A percentile compares a stretch with the other conserved stretches of the same genome.
Evolutionary conservation across 176 grass and related monocot species (phyloP).

Genomic region (Alloteropsis semialata): DNA sequence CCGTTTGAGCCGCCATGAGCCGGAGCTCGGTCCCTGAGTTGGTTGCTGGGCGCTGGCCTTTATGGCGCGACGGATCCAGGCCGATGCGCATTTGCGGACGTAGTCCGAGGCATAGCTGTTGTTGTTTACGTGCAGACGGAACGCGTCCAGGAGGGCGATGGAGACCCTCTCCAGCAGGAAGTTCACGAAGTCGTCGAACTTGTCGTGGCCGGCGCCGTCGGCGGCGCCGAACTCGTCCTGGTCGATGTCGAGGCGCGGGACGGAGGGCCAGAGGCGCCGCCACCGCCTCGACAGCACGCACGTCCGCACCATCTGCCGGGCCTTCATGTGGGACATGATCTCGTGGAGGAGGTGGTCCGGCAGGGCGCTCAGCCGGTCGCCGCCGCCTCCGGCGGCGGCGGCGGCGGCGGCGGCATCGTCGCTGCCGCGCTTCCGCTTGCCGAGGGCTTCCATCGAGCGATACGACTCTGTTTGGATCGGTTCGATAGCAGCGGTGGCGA

Average conservation of each 20-base stretch:
- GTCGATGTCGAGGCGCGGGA: background rate
- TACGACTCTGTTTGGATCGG: background rate
- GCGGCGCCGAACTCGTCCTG: background rate
- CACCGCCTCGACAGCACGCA: background rate
- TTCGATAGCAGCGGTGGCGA: background rate
- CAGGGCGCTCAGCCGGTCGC: conserved; percentile 5
- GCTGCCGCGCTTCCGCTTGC: background rate
- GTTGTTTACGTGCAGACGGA: background rate
- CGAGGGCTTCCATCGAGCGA: background rate
- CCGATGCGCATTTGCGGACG: background rate
- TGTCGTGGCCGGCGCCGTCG: background rate
- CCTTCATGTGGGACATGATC: conserved; percentile 1
- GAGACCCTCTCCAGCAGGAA: background rate
- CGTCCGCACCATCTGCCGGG: background rate
- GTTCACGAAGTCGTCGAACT: background rate
- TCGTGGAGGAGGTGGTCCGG: conserved; percentile 12
- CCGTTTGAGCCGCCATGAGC: background rate
- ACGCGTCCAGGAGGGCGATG: background rate
- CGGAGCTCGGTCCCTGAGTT: background rate
- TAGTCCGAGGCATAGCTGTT: rapidly evolving
- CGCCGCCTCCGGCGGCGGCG: background rate
- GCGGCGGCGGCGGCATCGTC: background rate
- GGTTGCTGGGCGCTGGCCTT: background rate
- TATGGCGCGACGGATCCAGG: background rate
- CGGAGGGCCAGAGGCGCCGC: background rate